These are phyloP conservation scores for Aspergillus calidoustus DNA, from an alignment of 2,329 filamentous ascomycete genomes.

Conservation along the genomic window DNA sequence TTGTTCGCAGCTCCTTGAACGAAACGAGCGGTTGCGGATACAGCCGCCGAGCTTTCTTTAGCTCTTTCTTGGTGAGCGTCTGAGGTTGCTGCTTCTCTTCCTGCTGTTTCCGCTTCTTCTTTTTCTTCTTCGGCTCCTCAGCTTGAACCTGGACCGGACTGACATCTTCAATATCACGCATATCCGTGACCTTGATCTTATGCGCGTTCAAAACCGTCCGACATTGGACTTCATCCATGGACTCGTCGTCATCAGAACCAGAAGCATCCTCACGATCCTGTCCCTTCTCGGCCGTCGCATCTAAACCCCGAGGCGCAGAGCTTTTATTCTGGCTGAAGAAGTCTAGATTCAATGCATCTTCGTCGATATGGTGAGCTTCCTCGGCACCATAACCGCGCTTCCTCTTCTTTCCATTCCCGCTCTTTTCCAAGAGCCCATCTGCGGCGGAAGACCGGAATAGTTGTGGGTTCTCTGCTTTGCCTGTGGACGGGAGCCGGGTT, in stretches of 20 bases:
- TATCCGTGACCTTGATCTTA: constrained; percentile 79
- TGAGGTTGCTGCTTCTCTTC: constrained; percentile 28
- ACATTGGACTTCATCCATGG: constrained; percentile 71
- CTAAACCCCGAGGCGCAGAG: constrained; percentile 21
- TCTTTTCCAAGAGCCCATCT: constrained; percentile 34
- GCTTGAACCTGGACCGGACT: constrained; percentile 28
- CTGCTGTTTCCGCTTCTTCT: constrained; percentile 59
- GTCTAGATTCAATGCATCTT: constrained; percentile 37
- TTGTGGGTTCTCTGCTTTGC: constrained; percentile 45
- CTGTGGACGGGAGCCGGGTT: constrained; percentile 44
- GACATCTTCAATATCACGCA: constrained; percentile 58
- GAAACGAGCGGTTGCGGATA: constrained; percentile 79
- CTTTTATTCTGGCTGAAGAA: constrained; percentile 43
- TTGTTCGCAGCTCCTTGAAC: constrained; percentile 72
- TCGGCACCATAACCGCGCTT: constrained; percentile 38
- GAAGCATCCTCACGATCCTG: constrained; percentile 29
- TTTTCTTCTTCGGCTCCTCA: constrained; percentile 54
- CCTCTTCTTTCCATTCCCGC: constrained; percentile 39
- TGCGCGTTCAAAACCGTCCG: constrained; percentile 76
- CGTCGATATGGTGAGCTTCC: constrained; percentile 26
- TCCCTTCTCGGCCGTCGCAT: constrained; percentile 24
- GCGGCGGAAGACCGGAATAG: constrained; percentile 39
- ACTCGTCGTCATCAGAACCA: constrained; percentile 30
- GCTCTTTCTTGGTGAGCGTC: constrained; percentile 51
- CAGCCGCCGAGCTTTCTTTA: constrained; percentile 60